These are phyloP conservation scores for Xylariaceae sp. DNA, from an alignment of 2,329 filamentous ascomycete genomes.

Conservation along the genomic window DNA sequence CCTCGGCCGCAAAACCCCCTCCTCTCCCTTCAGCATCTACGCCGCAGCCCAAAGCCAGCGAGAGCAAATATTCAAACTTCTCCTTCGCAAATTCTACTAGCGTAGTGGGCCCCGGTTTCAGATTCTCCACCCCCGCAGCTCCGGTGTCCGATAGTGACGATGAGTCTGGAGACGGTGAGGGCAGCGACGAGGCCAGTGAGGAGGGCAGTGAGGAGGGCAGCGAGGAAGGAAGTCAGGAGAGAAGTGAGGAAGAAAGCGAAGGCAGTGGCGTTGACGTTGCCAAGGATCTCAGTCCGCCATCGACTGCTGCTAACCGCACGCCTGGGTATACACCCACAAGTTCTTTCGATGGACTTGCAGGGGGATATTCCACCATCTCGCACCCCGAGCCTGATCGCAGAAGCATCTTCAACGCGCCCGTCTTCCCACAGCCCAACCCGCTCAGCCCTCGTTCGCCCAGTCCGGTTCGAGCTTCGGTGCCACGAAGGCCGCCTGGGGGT, in stretches of 20 bases:
- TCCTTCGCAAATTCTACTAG: constrained; percentile 21
- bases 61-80: constrained; percentile 20
- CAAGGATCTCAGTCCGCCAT: constrained; percentile 55
- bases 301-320: constrained; percentile 39
- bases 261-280: constrained; percentile 60
- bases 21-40: constrained; percentile 37
- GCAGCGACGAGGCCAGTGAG: constrained; percentile 45
- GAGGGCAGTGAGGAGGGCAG: constrained; percentile 36
- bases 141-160: constrained; percentile 35
- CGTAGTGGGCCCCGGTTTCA: constrained; percentile 24
- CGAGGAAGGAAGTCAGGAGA: constrained; percentile 40
- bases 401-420: constrained; percentile 47
- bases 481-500: constrained; percentile 42
- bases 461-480: constrained; percentile 56
- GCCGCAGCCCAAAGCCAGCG: constrained; percentile 28
- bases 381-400: constrained; percentile 40
- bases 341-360: constrained; percentile 48
- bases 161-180: constrained; percentile 27
- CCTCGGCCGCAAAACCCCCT: constrained; percentile 28
- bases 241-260: constrained; percentile 42
- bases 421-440: constrained; percentile 49
- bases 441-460: constrained; percentile 68
- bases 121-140: constrained; percentile 27
- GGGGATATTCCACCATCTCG: constrained; percentile 43
- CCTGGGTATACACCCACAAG: constrained; percentile 52